Base-by-base conservation (phyloP, 371 early-diverging fungal species). In the Actinomortierella wolfii region DNA sequence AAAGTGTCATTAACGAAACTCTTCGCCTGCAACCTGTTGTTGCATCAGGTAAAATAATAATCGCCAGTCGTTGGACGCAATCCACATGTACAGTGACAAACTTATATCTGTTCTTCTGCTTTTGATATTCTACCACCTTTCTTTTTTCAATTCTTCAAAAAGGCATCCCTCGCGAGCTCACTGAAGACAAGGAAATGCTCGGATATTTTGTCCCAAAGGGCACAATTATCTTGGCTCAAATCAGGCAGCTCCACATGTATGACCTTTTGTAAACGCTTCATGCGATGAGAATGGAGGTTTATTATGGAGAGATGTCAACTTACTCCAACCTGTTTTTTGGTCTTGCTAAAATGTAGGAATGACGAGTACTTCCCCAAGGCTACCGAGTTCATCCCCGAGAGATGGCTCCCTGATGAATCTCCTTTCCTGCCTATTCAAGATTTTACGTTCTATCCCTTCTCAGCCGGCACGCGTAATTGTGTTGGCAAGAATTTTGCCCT, bases 401-500 rank as follows among this genome's bases (percentile, higher is more conserved):
- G 68, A 9, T 68, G 68, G 68, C 34, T 68, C 24, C 55, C 63
- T 3, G 68, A 47, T 1, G 68, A 68, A 13, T 56, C 68, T 0
- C 59, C 56, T 2, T 68, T 62, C 48, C 63, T 56, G 14, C 55
- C 63, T 4, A 34, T 73, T 8, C 55, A 67, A 18, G 67, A 63
- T 18, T 68, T 59, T 46, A 62, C 62, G 5, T 76, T 71, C 25
- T 60, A 60, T 5, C 77, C 73, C 1, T 76, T 76, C 58, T 59
- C 64, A 4, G 68, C 61, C 11, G 75, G 77, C 14, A 64, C 75
- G 24, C 58, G 75, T 7, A 67, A 64, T 26, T 77, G 77, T 51
- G 69, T 77, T 3, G 75, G 77, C 48, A 68, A 68, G 64, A 68
- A 74, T 54, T 69, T 74, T 49, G 75, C 77, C 20, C 59, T 64